A percentile compares a stretch with the other conserved stretches of the same genome.
Evolutionary conservation across 352 stramenopile species (phyloP).

Genomic region (Phytophthora brassicae): DNA sequence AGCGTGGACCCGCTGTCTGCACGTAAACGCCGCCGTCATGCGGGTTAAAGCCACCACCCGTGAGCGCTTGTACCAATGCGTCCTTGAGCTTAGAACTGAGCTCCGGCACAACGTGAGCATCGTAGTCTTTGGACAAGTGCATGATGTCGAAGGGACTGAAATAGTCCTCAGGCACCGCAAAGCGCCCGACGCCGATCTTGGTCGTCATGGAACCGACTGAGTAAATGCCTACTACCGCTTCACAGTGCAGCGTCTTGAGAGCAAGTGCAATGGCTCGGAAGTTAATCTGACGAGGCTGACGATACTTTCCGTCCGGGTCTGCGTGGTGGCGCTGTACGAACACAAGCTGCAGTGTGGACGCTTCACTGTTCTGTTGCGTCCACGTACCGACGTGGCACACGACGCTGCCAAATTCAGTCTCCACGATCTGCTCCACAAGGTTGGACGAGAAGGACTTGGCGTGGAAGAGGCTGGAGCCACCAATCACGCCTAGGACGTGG

Average conservation of each 20-base stretch:
- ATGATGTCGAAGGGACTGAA: constrained; percentile 89
- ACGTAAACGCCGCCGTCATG: constrained; percentile 86
- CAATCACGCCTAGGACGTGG: constrained; percentile 82
- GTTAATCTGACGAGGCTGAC: constrained; percentile 87
- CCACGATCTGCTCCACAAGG: constrained; percentile 57
- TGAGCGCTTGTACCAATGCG: constrained; percentile 53
- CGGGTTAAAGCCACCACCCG: constrained; percentile 43
- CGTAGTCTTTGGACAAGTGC: constrained; percentile 79
- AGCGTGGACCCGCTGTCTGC: constrained; percentile 81
- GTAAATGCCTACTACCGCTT: constrained; percentile 83
- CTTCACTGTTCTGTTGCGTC: constrained; percentile 16
- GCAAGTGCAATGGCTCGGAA: constrained; percentile 74
- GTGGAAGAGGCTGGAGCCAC: constrained; percentile 86
- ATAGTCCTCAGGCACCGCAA: constrained; percentile 87
- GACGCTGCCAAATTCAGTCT: constrained; percentile 68
- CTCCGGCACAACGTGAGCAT: constrained; percentile 84
- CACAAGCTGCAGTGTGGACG: constrained; percentile 54
- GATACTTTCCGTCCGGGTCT: constrained; percentile 70
- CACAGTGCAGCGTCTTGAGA: constrained; percentile 57
- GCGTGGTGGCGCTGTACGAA: constrained; percentile 88
- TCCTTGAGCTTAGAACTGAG: constrained; percentile 47
- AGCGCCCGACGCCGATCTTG: constrained; percentile 28
- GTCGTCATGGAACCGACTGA: constrained; percentile 85
- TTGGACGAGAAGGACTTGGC: constrained; percentile 60
- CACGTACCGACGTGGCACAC: constrained; percentile 63